Evolutionary conservation across 2,329 filamentous ascomycete genomes (phyloP), one percentile per base, ranked within the genome.

Genomic region (Ascochyta rabiei): DNA sequence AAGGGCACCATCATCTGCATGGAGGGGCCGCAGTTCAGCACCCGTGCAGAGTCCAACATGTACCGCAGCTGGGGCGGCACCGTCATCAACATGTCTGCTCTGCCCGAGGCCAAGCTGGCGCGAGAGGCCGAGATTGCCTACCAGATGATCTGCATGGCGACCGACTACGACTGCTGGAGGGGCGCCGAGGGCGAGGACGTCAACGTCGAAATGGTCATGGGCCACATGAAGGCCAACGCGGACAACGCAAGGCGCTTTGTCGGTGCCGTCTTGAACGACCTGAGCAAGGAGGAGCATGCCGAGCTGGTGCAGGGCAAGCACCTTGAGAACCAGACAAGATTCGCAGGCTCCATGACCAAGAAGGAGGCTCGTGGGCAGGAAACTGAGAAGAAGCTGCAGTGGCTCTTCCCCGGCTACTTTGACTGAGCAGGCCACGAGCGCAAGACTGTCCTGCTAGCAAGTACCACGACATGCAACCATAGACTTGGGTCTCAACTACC

Each of bases 81-180:
- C 62, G 90, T 98, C 48, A 98, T 99, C 82, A 98, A 98, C 84
- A 99, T 99, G 95, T 96, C 91, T 39, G 89, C 89, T 13, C 84
- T 99, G 15, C 95, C 95, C 18, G 95, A 99, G 80, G 90, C 93
- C 44, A 99, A 99, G 82, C 87, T 99, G 18, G 95, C 95, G 9
- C 88, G 91, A 48, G 95, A 99, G 80, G 95, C 95, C 21, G 95
- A 99, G 81, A 89, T 99, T 67, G 89, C 89, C 31, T 98, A 98
- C 78, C 92, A 96, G 80, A 96, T 97, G 85, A 96, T 99, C 71
- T 96, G 93, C 82, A 99, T 99, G 95, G 91, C 91, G 30, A 99
- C 95, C 24, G 95, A 99, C 81, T 99, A 99, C 76, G 95, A 99
- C 81, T 98, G 93, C 86, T 99, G 95, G 95, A 89, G 93, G 73